A percentile compares a stretch with the other conserved stretches of the same genome.
Evolutionary conservation across 2,329 filamentous ascomycete species (phyloP).

Genomic region (Pezicula neosporulosa): DNA sequence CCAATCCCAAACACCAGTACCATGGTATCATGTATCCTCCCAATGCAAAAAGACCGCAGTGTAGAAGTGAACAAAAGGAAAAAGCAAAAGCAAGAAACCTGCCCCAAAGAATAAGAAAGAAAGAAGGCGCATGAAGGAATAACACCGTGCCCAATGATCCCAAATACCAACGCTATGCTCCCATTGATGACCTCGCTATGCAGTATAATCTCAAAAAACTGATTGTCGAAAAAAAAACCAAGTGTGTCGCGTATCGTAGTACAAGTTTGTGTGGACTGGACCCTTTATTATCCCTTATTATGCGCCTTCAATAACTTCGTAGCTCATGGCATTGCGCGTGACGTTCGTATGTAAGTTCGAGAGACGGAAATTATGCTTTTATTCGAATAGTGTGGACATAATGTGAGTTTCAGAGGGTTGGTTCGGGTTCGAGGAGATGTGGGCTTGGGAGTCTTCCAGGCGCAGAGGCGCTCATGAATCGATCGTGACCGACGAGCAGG

Average conservation of each 20-base stretch:
- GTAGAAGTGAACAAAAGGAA: neutral
- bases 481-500: slow-evolving; percentile 26
- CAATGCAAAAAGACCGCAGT: slow-evolving; percentile 17
- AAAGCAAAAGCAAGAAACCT: slow-evolving; percentile 7
- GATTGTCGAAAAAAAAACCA: slow-evolving; percentile 1
- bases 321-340: slow-evolving; percentile 22
- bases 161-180: slow-evolving; percentile 25
- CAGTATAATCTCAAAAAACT: slow-evolving; percentile 21
- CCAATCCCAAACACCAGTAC: slow-evolving; percentile 21
- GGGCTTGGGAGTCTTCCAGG: slow-evolving; percentile 13
- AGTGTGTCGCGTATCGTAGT: slow-evolving; percentile 12
- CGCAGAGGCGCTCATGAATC: slow-evolving; percentile 20
- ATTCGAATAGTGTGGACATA: slow-evolving; percentile 10
- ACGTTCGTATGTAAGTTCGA: slow-evolving; percentile 9
- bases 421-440: slow-evolving; percentile 2
- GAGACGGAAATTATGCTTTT: slow-evolving; percentile 8
- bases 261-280: slow-evolving; percentile 10
- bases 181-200: slow-evolving; percentile 20
- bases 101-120: neutral
- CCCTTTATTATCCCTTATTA: slow-evolving; percentile 19
- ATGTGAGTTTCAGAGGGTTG: slow-evolving; percentile 6
- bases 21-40: slow-evolving; percentile 25
- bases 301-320: slow-evolving; percentile 29
- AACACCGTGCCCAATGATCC: slow-evolving; percentile 18
- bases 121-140: slow-evolving; percentile 8